A percentile compares a stretch with the other conserved stretches of the same genome.
These are phyloP conservation scores for Nicotiana benthamiana DNA, from an alignment of 257 asterid species.

Conservation along the genomic window DNA sequence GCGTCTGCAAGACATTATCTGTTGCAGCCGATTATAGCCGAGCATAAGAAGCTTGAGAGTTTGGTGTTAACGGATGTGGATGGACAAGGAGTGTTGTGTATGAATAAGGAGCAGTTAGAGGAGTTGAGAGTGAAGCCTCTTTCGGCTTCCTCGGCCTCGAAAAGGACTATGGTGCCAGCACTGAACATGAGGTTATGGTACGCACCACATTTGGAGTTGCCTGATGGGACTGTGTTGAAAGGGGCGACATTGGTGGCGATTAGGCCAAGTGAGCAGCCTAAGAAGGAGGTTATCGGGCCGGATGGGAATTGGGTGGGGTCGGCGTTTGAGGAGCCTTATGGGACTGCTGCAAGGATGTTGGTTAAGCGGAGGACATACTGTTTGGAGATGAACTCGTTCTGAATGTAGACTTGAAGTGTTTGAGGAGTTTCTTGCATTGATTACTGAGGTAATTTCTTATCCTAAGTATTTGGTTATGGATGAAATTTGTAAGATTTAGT, in stretches of 20 bases:
- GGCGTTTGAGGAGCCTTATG: constrained; percentile 71
- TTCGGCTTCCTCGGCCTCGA: constrained; percentile 73
- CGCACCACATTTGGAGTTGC: constrained; percentile 70
- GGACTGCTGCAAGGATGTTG: constrained; percentile 78
- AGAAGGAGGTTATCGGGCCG: constrained; percentile 41
- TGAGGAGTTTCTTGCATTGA: neutral
- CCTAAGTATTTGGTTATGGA: neutral
- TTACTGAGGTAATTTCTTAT: constrained; percentile 24
- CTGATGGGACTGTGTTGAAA: constrained; percentile 68
- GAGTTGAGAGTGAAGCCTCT: constrained; percentile 86
- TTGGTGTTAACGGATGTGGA: constrained; percentile 71
- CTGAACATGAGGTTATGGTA: constrained; percentile 79
- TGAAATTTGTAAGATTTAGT: neutral
- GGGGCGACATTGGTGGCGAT: constrained; percentile 91
- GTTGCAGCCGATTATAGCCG: constrained; percentile 71
- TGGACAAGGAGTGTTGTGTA: constrained; percentile 80
- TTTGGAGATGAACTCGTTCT: constrained; percentile 90
- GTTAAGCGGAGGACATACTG: constrained; percentile 80
- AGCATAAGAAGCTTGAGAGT: constrained; percentile 59
- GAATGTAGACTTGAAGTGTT: constrained; percentile 10
- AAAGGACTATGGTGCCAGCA: constrained; percentile 86
- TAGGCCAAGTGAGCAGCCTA: constrained; percentile 70
- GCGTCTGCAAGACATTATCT: constrained; percentile 88
- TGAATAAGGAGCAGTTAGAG: constrained; percentile 82
- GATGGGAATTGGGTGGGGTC: constrained; percentile 65